Evolutionary conservation across 2,329 filamentous ascomycete species (phyloP).

Genomic region (Biscogniauxia mediterranea): DNA sequence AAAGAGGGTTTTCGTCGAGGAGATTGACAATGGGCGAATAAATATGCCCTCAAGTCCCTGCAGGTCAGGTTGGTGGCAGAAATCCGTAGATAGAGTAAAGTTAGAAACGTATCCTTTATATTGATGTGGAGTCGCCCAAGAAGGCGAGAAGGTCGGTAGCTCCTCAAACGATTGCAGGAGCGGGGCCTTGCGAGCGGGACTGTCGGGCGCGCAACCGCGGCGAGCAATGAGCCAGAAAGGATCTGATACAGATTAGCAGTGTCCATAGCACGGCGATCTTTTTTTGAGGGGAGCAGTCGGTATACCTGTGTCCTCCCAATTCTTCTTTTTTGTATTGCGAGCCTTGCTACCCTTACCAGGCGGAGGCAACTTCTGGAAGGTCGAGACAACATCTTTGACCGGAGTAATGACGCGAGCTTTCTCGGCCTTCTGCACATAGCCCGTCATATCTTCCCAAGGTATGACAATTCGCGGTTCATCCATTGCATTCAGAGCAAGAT

Average conservation of each 20-base stretch:
- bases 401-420: slow-evolving; percentile 44
- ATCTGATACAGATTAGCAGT: slow-evolving; percentile 30
- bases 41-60: slow-evolving; percentile 64
- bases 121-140: slow-evolving; percentile 47
- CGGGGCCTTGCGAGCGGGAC: slow-evolving; percentile 52
- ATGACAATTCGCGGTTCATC: slow-evolving; percentile 65
- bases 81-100: slow-evolving; percentile 57
- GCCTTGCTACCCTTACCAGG: slow-evolving; percentile 38
- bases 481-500: slow-evolving; percentile 64
- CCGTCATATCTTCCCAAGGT: slow-evolving; percentile 60
- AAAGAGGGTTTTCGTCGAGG: slow-evolving; percentile 56
- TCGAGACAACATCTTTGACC: slow-evolving; percentile 42
- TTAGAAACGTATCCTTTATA: slow-evolving; percentile 60
- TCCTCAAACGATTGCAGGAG: slow-evolving; percentile 44
- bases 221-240: slow-evolving; percentile 58
- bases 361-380: slow-evolving; percentile 43
- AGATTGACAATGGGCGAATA: slow-evolving; percentile 57
- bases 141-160: slow-evolving; percentile 44
- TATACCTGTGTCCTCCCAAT: slow-evolving; percentile 53
- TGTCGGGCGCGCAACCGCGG: slow-evolving; percentile 61
- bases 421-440: slow-evolving; percentile 52
- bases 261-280: background rate
- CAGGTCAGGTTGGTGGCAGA: slow-evolving; percentile 65
- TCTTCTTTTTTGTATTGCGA: slow-evolving; percentile 38
- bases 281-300: background rate